These are phyloP conservation scores for Aureobasidium sp. DNA, from an alignment of 2,329 filamentous ascomycete genomes.

Conservation along the genomic window DNA sequence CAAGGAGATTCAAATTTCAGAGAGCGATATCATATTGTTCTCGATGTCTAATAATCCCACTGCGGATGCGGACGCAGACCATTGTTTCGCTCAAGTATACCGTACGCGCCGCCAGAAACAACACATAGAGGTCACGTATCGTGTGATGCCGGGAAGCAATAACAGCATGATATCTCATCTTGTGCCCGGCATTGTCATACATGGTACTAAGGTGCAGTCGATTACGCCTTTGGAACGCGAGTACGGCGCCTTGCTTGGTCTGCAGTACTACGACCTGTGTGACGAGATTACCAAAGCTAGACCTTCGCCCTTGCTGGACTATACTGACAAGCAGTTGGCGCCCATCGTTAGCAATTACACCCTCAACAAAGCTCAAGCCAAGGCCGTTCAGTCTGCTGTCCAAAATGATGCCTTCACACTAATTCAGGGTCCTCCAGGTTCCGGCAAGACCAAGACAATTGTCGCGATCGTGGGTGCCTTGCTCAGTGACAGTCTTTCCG, in stretches of 20 bases:
- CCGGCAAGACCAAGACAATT: constrained; percentile 97
- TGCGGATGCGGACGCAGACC: constrained; percentile 56
- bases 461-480: constrained; percentile 90
- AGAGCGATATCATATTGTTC: constrained; percentile 84
- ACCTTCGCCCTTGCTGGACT: constrained; percentile 80
- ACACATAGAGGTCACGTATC: constrained; percentile 76
- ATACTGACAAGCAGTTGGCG: constrained; percentile 64
- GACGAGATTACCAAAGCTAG: constrained; percentile 84
- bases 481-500: constrained; percentile 53
- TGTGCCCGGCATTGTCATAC: constrained; percentile 61
- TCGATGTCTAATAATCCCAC: constrained; percentile 68
- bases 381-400: constrained; percentile 82
- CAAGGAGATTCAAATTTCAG: constrained; percentile 64
- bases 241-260: constrained; percentile 80
- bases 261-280: constrained; percentile 94
- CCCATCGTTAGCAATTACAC: constrained; percentile 68
- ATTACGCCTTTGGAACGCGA: constrained; percentile 94
- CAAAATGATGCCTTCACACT: constrained; percentile 97
- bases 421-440: constrained; percentile 91
- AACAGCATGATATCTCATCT: constrained; percentile 36
- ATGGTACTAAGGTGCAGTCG: constrained; percentile 78
- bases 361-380: constrained; percentile 82
- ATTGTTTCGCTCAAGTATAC: constrained; percentile 81
- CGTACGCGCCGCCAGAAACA: constrained; percentile 74
- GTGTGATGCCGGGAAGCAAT: constrained; percentile 54